Evolutionary conservation across 1,284 basidiomycete species (phyloP), one percentile per base, ranked within the genome.

Genomic region (Pholiota adiposa): DNA sequence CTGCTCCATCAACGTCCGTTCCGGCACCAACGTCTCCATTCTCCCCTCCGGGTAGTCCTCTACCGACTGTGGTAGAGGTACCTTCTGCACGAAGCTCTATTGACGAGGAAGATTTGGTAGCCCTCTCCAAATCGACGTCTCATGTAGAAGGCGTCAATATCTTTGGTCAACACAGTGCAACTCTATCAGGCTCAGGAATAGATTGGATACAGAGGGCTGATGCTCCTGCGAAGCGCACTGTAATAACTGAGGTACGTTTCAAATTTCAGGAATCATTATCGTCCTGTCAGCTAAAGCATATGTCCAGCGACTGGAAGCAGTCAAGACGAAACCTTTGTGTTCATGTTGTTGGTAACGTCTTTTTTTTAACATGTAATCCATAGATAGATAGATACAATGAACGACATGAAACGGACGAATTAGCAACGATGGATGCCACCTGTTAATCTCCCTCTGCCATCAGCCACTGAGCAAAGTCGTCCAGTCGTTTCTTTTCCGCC

Each of bases 381-480:
- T 61, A 56, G 53, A 63, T 61, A 63, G 23, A 41, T 54, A 57
- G 44, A 41, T 62, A 51, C 36, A 51, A 53, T 58, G 54, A 38
- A 57, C 41, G 29, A 44, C 21, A 41, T 38, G 41, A 60, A 29
- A 41, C 53, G 25, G 49, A 58, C 60, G 51, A 51, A 50, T 51
- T 46, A 51, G 51, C 29, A 21, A 48, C 19, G 48, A 48, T 54
- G 27, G 48, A 48, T 54, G 27, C 9, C 50, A 29, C 36, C 23
- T 38, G 51, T 77, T 70, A 90, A 65, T 92, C 89, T 38, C 85
- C 90, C 72, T 92, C 90, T 4, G 82, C 79, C 78, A 92, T 78
- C 46, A 98, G 78, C 94, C 94, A 98, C 29, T 88, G 77, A 0
- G 93, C 93, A 72, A 97, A 97, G 70, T 90, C 86, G 58, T 96